Base-by-base conservation (phyloP, 108 stramenopile species). In the Thalassiosira profunda region DNA sequence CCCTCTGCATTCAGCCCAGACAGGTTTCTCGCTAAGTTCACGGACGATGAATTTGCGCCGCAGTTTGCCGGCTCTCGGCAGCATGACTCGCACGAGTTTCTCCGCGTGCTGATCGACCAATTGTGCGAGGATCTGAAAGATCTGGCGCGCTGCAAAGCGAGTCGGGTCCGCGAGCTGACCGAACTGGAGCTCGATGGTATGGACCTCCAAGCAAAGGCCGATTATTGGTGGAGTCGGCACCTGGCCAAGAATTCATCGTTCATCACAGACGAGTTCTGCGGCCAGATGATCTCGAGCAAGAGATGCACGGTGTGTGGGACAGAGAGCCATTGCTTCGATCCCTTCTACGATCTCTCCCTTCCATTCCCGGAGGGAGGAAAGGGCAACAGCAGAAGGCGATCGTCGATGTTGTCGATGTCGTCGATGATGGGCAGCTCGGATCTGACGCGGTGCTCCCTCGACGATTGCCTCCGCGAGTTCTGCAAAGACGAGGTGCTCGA, bases 61-160 rank as follows among this genome's bases (percentile, higher is more conserved):
- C 91, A 89, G 80, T 98, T 99, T 67, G 84, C 89, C 40, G 58
- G 91, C 10, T 96, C 96, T 0, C 83, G 93, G 24, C 98, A 99
- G 86, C 97, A 99, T 78, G 99, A 99, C 58, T 93, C 96, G 14
- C 99, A 99, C 76, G 99, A 99, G 70, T 98, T 98, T 70, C 83
- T 99, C 11, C 86, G 99, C 17, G 65, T 98, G 17, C 63, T 99
- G 21, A 93, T 99, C 64, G 97, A 98, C 67, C 93, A 95, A 0
- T 84, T 98, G 37, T 97, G 97, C 63, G 94, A 97, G 76, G 98
- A 97, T 67, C 72, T 98, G 52, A 98, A 98, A 77, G n/a, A n/a
- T n/a, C n/a, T n/a, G n/a, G n/a, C n/a, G n/a, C n/a, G n/a, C n/a
- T n/a, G n/a, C n/a, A n/a, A n/a, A n/a, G n/a, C n/a, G n/a, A n/a